Evolutionary conservation across 2,329 filamentous ascomycete genomes (phyloP).

Genomic region (Drechslerella coelobrocha): DNA sequence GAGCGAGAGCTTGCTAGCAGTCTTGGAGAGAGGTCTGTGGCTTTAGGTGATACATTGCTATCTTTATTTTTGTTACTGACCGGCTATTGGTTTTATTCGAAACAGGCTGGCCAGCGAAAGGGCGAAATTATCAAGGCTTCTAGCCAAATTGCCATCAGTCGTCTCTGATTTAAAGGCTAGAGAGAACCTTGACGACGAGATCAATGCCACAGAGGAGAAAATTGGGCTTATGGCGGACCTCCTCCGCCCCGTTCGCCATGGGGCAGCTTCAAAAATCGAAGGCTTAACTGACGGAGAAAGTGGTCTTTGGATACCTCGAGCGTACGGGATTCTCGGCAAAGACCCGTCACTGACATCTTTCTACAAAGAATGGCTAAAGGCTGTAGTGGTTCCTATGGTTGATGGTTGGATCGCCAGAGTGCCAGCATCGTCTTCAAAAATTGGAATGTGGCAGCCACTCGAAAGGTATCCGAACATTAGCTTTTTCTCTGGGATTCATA

Average conservation of each 20-base stretch:
- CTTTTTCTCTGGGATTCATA: neutral
- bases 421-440: constrained; percentile 83
- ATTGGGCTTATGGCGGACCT: constrained; percentile 97
- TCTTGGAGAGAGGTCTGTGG: constrained; percentile 71
- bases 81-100: constrained; percentile 4
- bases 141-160: constrained; percentile 80
- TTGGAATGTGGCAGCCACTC: constrained; percentile 93
- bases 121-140: constrained; percentile 84
- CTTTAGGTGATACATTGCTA: too few species aligned
- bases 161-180: constrained; percentile 80
- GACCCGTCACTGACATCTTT: constrained; percentile 84
- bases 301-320: constrained; percentile 91
- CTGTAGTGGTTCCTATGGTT: constrained; percentile 92
- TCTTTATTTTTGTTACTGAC: neutral
- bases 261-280: constrained; percentile 95
- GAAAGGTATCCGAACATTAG: constrained; percentile 66
- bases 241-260: constrained; percentile 87
- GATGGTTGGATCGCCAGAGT: constrained; percentile 83
- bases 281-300: constrained; percentile 94
- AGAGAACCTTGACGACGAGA: constrained; percentile 88
- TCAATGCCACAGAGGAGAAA: constrained; percentile 95
- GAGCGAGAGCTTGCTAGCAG: constrained; percentile 92
- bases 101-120: constrained; percentile 78
- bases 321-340: constrained; percentile 88
- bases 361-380: constrained; percentile 98